Conservation (phyloP, 176 grass and related monocot species). For the Secale cereale region DNA sequence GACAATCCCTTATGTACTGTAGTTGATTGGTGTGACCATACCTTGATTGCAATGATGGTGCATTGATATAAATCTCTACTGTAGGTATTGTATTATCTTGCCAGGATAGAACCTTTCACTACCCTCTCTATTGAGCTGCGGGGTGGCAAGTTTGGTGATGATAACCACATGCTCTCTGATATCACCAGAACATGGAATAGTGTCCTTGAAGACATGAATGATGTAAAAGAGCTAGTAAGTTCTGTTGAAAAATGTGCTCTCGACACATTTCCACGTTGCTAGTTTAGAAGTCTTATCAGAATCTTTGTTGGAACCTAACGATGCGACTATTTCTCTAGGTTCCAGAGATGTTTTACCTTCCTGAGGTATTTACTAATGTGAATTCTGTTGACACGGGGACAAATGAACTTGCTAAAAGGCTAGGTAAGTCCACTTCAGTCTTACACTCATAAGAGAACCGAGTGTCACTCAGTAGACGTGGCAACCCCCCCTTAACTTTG, state of each 20-base stretch:
- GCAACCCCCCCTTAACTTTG: not conserved
- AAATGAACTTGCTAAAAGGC: constrained; percentile 52
- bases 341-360: constrained; percentile 97
- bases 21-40: not conserved
- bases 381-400: constrained; percentile 57
- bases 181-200: constrained; percentile 36
- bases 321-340: constrained; percentile 59
- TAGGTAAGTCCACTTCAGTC: constrained; percentile 48
- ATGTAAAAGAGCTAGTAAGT: constrained; percentile 93
- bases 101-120: constrained; percentile 53
- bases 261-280: not conserved
- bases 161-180: constrained; percentile 35
- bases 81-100: constrained; percentile 55
- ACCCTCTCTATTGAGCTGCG: constrained; percentile 31
- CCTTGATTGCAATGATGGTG: constrained; percentile 10
- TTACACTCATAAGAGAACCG: not conserved
- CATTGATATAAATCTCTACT: constrained; percentile 21
- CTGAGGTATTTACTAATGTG: constrained; percentile 71
- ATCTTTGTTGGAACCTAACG: constrained; percentile 24
- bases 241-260: constrained; percentile 32
- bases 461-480: not conserved
- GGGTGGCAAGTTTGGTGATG: constrained; percentile 26
- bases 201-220: constrained; percentile 46
- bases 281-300: constrained; percentile 5
- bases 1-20: not conserved